Evolutionary conservation across 805 yeast genomes (phyloP), one percentile per base, ranked within the genome.

Genomic region (Yamadazyma insecticola): DNA sequence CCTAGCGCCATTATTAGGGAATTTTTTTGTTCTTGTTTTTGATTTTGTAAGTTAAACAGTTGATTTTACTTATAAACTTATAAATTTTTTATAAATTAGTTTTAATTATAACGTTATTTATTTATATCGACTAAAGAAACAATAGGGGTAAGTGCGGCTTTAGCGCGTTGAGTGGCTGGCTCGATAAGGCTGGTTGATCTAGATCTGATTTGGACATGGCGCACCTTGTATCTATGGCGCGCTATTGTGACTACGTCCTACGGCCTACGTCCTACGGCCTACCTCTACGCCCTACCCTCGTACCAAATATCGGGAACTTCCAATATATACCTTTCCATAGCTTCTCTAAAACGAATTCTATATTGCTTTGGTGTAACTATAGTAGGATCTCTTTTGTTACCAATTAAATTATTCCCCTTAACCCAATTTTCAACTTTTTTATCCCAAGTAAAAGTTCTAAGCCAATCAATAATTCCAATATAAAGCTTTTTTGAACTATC

Each of bases 391-490:
- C 85, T 90, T 22, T 87, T 85, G n/a, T 53, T 55, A 4, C 88
- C 88, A 25, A 90, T 95, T 22, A 92, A 65, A 34, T 57, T 57
- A 47, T 86, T 83, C 35, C 95, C 98, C 53, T 92, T 92, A 22
- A 92, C 98, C 98, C 98, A 92, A 53, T 95, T 88, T 54, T 92
- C 99, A 16, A 92, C 75, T 57, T 89, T 92, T 57, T 92, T 92
- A 50, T 92, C 99, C 99, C 99, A 92, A 0, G 99, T 92, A 48
- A 90, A 92, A 0, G 98, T 88, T 37, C 99, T 62, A 26, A 92
- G 78, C 67, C 94, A 92, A 55, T 92, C 86, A 39, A 92, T 89
- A 24, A 92, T 89, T 3, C 99, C 99, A 10, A 89, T 96, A 13
- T 88, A 87, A 22, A 92, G 65, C 30, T 72, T 71, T 40, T 73